Base-by-base conservation (phyloP, 106 monocot species). In the Apostasia shenzhenica region DNA sequence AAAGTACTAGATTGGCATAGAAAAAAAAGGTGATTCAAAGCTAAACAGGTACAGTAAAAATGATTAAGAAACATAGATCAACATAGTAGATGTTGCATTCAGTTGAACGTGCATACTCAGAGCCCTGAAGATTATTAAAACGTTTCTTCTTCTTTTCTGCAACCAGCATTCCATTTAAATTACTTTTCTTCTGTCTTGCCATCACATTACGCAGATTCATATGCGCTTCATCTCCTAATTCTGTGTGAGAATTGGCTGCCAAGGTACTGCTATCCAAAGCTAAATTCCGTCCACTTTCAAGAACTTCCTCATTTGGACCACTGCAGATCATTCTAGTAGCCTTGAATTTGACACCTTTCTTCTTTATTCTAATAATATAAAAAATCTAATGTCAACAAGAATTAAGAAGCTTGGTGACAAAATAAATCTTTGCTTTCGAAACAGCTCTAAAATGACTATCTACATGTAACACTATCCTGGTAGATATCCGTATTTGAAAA, bases 251-350 rank as follows among this genome's bases (percentile, higher is more conserved):
- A 65, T 49, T 8, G 14, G 12, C 14, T 48, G 48, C 48, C 65
- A 65, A 49, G 14, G 9, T 65, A 41, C 0, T 48, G 38, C 43
- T 48, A 11, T 48, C 48, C 41, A 6, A 48, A 14, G 65, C 65
- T 48, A 26, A 48, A 65, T 13, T 48, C 8, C 2, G 48, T 43
- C 44, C 45, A 2, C 47, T 49, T 65, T 65, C 48, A 65, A 63
- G 45, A 63, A 48, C 5, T 65, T 48, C 65, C 8, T 65, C 26
- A n/a, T 65, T 48, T 37, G 47, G 65, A 65, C 8, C 48, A 65
- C 37, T 48, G 48, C 65, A 49, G 26, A 48, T 14, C 14, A 14
- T 48, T 49, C 26, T 14, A 65, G 46, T 2, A 65, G 47, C 65
- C 48, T 48, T 14, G 48, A 65, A 65, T 7, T 10, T 37, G 8